A percentile compares a stretch with the other conserved stretches of the same genome.
These are phyloP conservation scores for Xylaria castorea DNA, from an alignment of 495 filamentous ascomycete species.

Conservation along the genomic window DNA sequence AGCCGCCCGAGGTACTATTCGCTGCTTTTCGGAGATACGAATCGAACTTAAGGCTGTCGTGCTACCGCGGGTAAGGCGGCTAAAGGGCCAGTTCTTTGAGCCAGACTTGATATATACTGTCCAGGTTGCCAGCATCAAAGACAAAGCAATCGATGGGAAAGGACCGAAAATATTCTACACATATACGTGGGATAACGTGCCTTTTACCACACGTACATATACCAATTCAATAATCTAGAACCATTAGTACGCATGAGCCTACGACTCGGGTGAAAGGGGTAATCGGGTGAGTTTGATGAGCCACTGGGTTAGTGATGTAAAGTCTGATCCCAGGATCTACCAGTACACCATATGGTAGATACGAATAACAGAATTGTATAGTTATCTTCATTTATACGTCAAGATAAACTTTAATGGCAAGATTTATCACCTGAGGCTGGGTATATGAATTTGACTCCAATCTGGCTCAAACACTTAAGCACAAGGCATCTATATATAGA, in stretches of 20 bases:
- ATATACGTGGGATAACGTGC: not conserved
- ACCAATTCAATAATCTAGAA: not conserved
- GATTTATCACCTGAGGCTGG: not conserved
- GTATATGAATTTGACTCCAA: not conserved
- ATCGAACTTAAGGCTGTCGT: constrained; percentile 9
- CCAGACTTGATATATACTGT: not conserved
- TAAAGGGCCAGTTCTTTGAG: constrained; percentile 6
- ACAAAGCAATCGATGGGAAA: constrained; percentile 7
- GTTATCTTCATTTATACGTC: not conserved
- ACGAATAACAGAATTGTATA: not conserved
- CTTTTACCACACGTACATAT: not conserved
- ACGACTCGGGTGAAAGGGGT: not conserved
- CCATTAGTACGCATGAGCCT: not conserved
- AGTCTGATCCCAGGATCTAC: not conserved
- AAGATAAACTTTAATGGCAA: not conserved
- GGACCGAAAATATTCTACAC: not conserved
- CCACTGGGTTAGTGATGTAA: not conserved
- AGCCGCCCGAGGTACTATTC: constrained; percentile 8
- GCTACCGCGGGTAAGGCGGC: not conserved
- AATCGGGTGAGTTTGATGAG: not conserved
- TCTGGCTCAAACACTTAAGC: not conserved
- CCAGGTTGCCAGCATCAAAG: not conserved
- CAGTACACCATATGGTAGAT: not conserved
- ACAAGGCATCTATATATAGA: not conserved
- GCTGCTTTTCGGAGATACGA: constrained; percentile 13